phyloP scores from a whole-genome alignment of 2,329 filamentous ascomycete genomes.

The Scleromitrula shiraiana region DNA sequence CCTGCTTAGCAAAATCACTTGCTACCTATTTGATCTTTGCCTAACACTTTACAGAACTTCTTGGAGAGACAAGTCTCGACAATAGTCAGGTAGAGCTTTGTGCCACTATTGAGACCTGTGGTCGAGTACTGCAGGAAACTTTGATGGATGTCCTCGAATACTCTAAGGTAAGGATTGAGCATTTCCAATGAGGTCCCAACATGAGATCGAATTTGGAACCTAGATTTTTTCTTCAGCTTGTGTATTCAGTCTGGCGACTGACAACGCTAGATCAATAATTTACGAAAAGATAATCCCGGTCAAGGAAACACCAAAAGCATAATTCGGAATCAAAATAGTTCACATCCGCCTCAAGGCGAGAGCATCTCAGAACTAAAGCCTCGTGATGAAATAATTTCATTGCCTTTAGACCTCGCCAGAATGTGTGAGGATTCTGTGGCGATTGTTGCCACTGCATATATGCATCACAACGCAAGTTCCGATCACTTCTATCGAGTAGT shows the following conservation, averaged over 20 bases:
- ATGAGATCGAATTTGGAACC: too few relatives aligned
- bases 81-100: conserved; percentile 9
- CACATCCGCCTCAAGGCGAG: neutral
- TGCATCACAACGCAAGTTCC: conserved; percentile 2
- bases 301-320: neutral
- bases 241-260: neutral
- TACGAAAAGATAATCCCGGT: neutral
- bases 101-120: conserved; percentile 10
- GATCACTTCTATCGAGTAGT: neutral
- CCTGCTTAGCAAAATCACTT: too few relatives aligned
- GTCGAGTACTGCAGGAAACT: conserved; percentile 22
- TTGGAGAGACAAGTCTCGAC: conserved; percentile 1
- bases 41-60: conserved; percentile 5
- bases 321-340: neutral
- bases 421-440: conserved; percentile 11
- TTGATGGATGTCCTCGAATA: conserved; percentile 30
- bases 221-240: too few relatives aligned
- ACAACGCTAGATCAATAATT: conserved; percentile 1
- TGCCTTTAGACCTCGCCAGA: conserved; percentile 9
- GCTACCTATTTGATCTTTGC: neutral
- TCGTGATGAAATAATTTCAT: neutral
- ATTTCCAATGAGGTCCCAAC: too few relatives aligned
- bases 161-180: conserved; percentile 41
- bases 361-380: neutral
- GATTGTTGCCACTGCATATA: conserved; percentile 7